phyloP scores from a whole-genome alignment of 106 monocot genomes.

The Dendrobium chrysotoxum region DNA sequence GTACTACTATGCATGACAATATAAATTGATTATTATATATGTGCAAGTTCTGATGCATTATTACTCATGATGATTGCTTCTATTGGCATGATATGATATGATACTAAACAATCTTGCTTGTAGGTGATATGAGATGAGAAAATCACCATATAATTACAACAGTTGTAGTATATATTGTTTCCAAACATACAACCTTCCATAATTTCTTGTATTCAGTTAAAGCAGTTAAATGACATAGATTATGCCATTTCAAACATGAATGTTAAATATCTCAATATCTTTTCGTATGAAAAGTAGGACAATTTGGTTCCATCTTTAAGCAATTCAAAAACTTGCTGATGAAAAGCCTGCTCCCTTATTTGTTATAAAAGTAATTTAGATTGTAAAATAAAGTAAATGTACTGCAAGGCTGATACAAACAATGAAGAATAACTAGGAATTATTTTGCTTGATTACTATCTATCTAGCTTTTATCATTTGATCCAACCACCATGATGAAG shows the following conservation, averaged over 20 bases:
- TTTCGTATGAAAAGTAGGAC: background rate
- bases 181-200: background rate
- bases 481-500: too few species aligned
- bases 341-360: conserved; percentile 3
- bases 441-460: too few species aligned
- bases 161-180: conserved; percentile 2
- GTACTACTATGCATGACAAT: too few species aligned
- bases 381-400: background rate
- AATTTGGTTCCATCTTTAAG: conserved; percentile 3
- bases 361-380: background rate
- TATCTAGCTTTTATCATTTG: too few species aligned
- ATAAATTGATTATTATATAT: too few species aligned
- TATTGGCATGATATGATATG: too few species aligned
- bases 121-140: background rate
- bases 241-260: background rate
- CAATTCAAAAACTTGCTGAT: background rate
- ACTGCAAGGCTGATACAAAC: too few species aligned
- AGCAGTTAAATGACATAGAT: background rate
- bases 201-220: background rate
- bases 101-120: background rate
- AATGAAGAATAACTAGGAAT: too few species aligned
- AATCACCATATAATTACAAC: conserved; percentile 2
- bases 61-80: too few species aligned
- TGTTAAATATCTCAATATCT: background rate
- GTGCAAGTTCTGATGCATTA: too few species aligned